Base-by-base conservation (phyloP, 345 rosid species). In the Lepidium aucheri region DNA sequence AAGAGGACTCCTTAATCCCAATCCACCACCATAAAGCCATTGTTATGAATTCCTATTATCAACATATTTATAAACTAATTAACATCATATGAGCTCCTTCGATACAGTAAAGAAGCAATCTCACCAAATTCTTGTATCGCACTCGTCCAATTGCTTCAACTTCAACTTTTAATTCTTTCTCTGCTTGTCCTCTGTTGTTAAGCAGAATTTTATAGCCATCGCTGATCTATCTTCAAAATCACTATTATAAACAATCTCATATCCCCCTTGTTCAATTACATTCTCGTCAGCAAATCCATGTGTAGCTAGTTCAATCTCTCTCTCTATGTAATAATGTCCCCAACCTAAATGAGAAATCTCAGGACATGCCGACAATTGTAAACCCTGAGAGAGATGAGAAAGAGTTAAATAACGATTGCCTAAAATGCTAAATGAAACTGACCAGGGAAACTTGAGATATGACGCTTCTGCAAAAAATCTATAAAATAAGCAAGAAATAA, bases 161-260 rank as follows among this genome's bases (percentile, higher is more conserved):
- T 69, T 93, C 97, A 41, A 93, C 97, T 76, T 86, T 93, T 28
- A 93, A 93, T 71, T 93, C 97, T 86, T 84, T 93, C 84, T 90
- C 98, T 57, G 97, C 98, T 66, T 93, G 97, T 63, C 98, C 98
- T 79, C 87, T 85, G 78, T 93, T 93, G 70, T 93, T 93, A n/a
- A 87, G 89, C 70, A 89, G 78, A 84, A 93, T 78, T 20, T 20
- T 20, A 20, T 20, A 32, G 98, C 97, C 59, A 89, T 85, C 4
- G 54, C 62, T 34, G 88, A 76, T 42, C 82, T 84, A 15, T 87
- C 94, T 32, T 75, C 88, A 56, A 93, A 72, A 58, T 85, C 72
- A 52, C 98, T 97, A 63, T 80, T 67, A 76, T 89, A 89, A 55
- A 93, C 98, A 73, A 93, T 20, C 22, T 20, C 2, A 20, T 20